A percentile compares a stretch with the other conserved stretches of the same genome.
Conservation (phyloP, 1,139 yeast genomes). For the Yarrowia galli region DNA sequence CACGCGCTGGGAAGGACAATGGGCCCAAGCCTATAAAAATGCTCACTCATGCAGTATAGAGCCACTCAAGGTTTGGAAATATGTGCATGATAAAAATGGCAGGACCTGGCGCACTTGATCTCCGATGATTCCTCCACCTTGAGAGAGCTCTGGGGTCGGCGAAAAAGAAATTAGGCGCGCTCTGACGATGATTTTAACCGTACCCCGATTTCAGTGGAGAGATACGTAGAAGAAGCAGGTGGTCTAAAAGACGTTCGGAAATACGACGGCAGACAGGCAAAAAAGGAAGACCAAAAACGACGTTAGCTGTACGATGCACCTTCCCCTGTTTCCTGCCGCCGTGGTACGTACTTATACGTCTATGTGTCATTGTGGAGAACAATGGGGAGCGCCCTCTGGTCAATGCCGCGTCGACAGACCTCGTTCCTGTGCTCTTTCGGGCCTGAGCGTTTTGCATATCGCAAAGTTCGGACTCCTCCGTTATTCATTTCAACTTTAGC, state of each 20-base stretch:
- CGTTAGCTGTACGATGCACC: not conserved
- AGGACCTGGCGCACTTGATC: slow-evolving; percentile 20
- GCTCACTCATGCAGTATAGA: slow-evolving; percentile 14
- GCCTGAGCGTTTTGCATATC: not conserved
- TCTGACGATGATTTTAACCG: not conserved
- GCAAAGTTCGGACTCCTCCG: slow-evolving; percentile 6
- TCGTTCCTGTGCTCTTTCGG: slow-evolving; percentile 9
- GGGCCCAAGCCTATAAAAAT: slow-evolving; percentile 4
- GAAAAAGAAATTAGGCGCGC: not conserved
- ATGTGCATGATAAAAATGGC: slow-evolving; percentile 14
- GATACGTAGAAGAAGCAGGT: not conserved
- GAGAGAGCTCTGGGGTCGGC: not conserved
- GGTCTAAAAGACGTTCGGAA: not conserved
- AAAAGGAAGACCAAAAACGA: not conserved
- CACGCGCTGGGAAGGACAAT: not conserved
- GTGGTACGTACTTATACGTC: not conserved
- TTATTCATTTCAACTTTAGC: not conserved
- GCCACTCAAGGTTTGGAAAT: not conserved
- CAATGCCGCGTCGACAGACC: not conserved
- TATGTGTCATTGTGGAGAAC: not conserved
- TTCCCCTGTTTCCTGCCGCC: not conserved
- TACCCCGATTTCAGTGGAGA: not conserved
- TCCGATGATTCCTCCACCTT: slow-evolving; percentile 17
- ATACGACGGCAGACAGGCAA: not conserved
- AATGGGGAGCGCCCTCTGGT: not conserved